Base-by-base conservation (phyloP, 2,329 filamentous ascomycete genomes). In the Aspergillus hiratsukae region DNA sequence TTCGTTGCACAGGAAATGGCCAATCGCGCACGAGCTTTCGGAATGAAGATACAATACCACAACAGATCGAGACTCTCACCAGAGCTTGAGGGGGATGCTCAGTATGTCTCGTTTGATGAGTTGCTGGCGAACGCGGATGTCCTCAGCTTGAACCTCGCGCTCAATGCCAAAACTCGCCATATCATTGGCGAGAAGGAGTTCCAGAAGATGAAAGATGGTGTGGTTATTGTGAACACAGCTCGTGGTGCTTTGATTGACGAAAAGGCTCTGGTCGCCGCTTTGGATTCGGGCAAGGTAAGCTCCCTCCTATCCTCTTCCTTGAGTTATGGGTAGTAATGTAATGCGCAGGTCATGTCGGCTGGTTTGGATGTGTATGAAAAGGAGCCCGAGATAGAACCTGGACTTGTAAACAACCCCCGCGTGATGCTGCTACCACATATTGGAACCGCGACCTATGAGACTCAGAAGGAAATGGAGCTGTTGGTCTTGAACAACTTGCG, bases 401-500 rank as follows among this genome's bases (percentile, higher is more conserved):
- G 80, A 0, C 66, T 79, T 43, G 61, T 78, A 25, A 71, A 71
- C 49, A 78, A 76, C 61, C 69, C 73, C 4, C 69, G 69, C 43
- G 74, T 75, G n/a, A 81, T 85, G 62, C 63, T 86, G 61, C 66
- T 85, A 59, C 83, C 83, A 41, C 83, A 86, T 63, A 80, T 86
- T 60, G 83, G 83, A 21, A 86, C 83, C 1, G 78, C 73, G 58
- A 85, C 83, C 10, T 81, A 77, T 64, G 83, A 86, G 69, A 85
- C 82, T 23, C 82, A 85, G 71, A 80, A 78, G 61, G 81, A 84
- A 54, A 86, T 85, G 83, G 83, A 86, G 67, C 64, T 84, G 52
- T 66, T 85, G 60, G 82, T 85, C 19, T 58, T 86, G 66, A 76
- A 82, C 31, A 86, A 86, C 61, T 60, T 87, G 67, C 79, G 79